These are phyloP conservation scores for Parietaria judaica DNA, from an alignment of 306 rosid genomes.

Conservation along the genomic window DNA sequence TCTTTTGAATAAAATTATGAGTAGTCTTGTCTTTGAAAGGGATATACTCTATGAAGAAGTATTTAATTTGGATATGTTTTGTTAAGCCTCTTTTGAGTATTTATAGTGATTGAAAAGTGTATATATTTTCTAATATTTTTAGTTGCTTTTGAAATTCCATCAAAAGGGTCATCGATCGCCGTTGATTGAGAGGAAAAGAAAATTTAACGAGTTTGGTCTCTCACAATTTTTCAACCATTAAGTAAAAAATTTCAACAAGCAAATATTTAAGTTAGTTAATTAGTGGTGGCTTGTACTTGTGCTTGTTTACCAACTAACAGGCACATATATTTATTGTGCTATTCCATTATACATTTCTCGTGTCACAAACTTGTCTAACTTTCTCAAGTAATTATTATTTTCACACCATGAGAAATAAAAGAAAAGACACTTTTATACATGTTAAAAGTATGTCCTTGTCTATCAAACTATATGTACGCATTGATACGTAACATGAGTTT, in stretches of 20 bases:
- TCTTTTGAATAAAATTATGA: not conserved
- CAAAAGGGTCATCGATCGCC: not conserved
- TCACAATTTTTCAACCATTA: not conserved
- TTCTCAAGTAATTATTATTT: not conserved
- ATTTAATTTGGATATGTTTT: not conserved
- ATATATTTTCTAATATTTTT: not conserved
- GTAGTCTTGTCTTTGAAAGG: not conserved
- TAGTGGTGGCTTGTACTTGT: conserved; percentile 11
- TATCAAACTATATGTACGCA: no score
- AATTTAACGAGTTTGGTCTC: conserved; percentile 8
- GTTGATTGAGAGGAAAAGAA: not conserved
- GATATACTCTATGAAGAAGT: not conserved
- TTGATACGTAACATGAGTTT: no score
- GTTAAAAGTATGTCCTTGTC: no score
- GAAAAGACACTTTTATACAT: no score
- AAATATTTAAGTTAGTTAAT: not conserved
- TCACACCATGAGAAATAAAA: no score
- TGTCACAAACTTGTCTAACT: not conserved
- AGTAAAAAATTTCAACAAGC: not conserved
- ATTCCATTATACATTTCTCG: not conserved
- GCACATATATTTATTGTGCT: not conserved
- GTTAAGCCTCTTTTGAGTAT: conserved; percentile 1
- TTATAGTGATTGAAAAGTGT: not conserved
- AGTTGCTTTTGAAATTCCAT: not conserved
- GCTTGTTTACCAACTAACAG: conserved; percentile 5